phyloP scores from a whole-genome alignment of 2,329 filamentous ascomycete genomes.

The Hypoxylon sp. region DNA sequence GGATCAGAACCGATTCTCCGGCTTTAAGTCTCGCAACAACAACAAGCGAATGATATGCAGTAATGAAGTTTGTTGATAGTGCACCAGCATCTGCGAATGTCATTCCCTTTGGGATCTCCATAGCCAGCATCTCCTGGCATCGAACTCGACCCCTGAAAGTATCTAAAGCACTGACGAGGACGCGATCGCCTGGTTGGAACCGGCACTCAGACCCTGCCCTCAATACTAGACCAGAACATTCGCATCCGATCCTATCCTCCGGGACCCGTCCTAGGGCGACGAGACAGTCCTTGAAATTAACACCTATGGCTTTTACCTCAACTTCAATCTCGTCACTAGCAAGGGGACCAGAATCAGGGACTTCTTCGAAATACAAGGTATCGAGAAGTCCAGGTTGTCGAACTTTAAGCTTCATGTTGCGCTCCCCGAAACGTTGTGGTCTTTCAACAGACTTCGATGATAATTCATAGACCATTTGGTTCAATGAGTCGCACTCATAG shows the following conservation, averaged over 20 bases:
- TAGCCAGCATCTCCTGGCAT: too few relatives aligned
- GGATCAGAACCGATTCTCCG: constrained; percentile 16
- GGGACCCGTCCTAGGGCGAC: constrained; percentile 8
- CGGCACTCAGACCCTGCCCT: not conserved
- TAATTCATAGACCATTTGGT: too few relatives aligned
- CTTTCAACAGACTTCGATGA: too few relatives aligned
- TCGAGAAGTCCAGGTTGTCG: constrained; percentile 3
- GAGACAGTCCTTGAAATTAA: constrained; percentile 26
- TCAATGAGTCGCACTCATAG: too few relatives aligned
- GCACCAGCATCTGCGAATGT: too few relatives aligned
- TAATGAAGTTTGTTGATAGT: too few relatives aligned
- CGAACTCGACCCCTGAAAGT: not conserved
- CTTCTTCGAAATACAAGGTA: constrained; percentile 19
- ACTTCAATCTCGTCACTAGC: constrained; percentile 11
- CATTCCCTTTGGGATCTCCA: too few relatives aligned
- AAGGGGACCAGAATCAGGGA: not conserved
- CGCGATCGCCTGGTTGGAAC: constrained; percentile 2
- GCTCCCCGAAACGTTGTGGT: too few relatives aligned
- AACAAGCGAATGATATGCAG: too few relatives aligned
- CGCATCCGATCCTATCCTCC: constrained; percentile 11
- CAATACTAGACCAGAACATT: constrained; percentile 16
- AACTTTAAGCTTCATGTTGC: too few relatives aligned
- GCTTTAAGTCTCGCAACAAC: too few relatives aligned
- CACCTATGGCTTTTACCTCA: constrained; percentile 11
- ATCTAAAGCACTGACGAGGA: not conserved